Conservation (phyloP, 768 basidiomycete genomes). For the Suillus decipiens region DNA sequence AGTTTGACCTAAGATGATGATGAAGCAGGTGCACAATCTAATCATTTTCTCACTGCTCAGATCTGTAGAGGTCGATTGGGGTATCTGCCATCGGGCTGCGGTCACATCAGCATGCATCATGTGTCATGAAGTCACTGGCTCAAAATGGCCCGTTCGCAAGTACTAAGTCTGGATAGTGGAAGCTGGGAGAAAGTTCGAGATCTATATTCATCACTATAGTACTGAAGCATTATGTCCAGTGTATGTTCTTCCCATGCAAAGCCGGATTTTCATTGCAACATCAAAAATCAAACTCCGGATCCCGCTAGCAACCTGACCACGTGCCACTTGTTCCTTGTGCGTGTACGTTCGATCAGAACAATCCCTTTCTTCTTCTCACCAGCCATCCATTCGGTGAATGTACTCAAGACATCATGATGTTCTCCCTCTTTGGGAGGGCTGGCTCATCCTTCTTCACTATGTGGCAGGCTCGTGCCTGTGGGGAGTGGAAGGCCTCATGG, state of each 20-base stretch:
- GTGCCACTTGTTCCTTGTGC: background rate
- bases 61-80: too few relatives aligned
- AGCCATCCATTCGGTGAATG: background rate
- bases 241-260: background rate
- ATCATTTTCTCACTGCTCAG: background rate
- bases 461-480: background rate
- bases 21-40: background rate
- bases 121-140: too few relatives aligned
- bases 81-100: too few relatives aligned
- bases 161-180: too few relatives aligned
- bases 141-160: too few relatives aligned
- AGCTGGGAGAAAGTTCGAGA: too few relatives aligned
- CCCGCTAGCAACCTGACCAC: constrained; percentile 5
- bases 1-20: constrained; percentile 1
- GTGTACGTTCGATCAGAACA: background rate
- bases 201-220: too few relatives aligned
- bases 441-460: background rate
- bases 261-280: background rate
- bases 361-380: background rate
- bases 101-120: too few relatives aligned
- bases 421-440: background rate
- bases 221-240: too few relatives aligned
- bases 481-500: background rate
- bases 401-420: background rate
- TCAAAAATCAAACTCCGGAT: constrained; percentile 4